These are phyloP conservation scores for Funneliformis geosporum DNA, from an alignment of 192 early-diverging fungal species.

Conservation along the genomic window DNA sequence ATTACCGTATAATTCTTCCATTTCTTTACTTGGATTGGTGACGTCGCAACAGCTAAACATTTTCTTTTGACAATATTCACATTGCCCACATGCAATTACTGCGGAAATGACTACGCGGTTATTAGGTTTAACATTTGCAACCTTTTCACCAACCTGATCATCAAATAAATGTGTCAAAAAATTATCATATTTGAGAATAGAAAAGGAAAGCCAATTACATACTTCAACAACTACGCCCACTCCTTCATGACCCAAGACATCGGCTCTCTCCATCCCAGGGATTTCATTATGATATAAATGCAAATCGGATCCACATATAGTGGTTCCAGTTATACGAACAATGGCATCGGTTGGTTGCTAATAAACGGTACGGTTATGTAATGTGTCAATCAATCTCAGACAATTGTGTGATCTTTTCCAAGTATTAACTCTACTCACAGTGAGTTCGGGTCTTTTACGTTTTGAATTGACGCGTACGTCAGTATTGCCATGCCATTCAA, in stretches of 20 bases:
- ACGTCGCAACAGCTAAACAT: conserved; percentile 50
- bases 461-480: neutral
- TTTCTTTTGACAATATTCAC: conserved; percentile 51
- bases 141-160: conserved; percentile 38
- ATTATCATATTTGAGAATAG: no score
- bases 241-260: conserved; percentile 57
- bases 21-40: conserved; percentile 51
- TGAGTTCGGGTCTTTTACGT: neutral
- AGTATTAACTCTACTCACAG: neutral
- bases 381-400: neutral
- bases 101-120: conserved; percentile 51
- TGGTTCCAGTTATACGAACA: neutral
- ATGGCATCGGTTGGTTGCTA: conserved; percentile 3
- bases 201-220: neutral
- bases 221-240: conserved; percentile 48
- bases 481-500: neutral
- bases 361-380: neutral
- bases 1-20: conserved; percentile 55
- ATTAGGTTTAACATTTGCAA: conserved; percentile 48
- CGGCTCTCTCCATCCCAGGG: conserved; percentile 43
- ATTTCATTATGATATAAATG: conserved; percentile 54
- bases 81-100: conserved; percentile 55
- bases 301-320: conserved; percentile 57
- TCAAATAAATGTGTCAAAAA: neutral
- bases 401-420: no score